These are phyloP conservation scores for Alternaria sp. DNA, from an alignment of 2,329 filamentous ascomycete genomes.

Conservation along the genomic window DNA sequence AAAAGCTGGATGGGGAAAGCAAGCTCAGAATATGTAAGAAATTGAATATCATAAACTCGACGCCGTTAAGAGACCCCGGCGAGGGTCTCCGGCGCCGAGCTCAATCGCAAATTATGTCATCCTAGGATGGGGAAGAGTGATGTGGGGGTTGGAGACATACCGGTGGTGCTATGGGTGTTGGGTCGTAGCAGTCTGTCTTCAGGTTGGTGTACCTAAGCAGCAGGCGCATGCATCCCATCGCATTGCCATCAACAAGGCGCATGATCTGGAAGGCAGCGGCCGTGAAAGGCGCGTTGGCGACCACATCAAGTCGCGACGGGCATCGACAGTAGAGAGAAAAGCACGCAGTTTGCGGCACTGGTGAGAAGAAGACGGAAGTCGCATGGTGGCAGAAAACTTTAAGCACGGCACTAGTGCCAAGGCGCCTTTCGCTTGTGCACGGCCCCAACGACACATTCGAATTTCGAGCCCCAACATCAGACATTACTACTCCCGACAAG, in stretches of 20 bases:
- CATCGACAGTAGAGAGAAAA: slow-evolving; percentile 7
- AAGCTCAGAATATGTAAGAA: slow-evolving; percentile 99
- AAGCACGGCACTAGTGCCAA: slow-evolving; percentile 22
- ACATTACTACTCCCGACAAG: slow-evolving; percentile 38
- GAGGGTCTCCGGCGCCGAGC: slow-evolving; percentile 82
- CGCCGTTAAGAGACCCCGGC: slow-evolving; percentile 87
- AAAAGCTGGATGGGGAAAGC: slow-evolving; percentile 13
- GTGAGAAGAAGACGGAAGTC: slow-evolving; percentile 11
- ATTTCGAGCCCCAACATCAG: slow-evolving; percentile 28
- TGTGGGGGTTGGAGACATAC: slow-evolving; percentile 32
- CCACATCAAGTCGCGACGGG: slow-evolving; percentile 4
- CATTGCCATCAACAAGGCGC: not conserved
- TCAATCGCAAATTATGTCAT: slow-evolving; percentile 99
- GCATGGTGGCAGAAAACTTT: slow-evolving; percentile 29
- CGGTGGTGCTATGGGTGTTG: slow-evolving; percentile 19
- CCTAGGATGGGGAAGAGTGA: slow-evolving; percentile 58
- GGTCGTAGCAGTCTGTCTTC: slow-evolving; percentile 12
- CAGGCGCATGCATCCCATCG: slow-evolving; percentile 6
- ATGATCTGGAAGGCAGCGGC: not conserved
- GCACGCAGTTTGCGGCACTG: not conserved
- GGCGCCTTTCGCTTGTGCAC: slow-evolving; percentile 23
- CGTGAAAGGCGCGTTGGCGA: not conserved
- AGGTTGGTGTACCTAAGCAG: slow-evolving; percentile 1
- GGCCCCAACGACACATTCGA: slow-evolving; percentile 19
- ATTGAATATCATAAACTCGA: slow-evolving; percentile 83